A percentile compares a stretch with the other conserved stretches of the same genome.
These are phyloP conservation scores for Pichia rugopelliculosa DNA, from an alignment of 805 yeast species.

Conservation along the genomic window DNA sequence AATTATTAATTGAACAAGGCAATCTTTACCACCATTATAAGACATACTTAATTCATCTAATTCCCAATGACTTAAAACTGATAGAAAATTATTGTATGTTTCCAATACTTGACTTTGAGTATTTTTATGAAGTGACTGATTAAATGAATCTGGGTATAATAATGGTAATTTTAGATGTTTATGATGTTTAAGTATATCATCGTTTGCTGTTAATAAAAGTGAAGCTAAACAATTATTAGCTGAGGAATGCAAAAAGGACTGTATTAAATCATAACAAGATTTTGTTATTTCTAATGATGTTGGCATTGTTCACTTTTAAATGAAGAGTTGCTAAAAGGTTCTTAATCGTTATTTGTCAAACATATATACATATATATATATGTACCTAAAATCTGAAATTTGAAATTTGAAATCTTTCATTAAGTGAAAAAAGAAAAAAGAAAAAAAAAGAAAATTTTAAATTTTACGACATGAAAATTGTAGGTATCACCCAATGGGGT, in stretches of 20 bases:
- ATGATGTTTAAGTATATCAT: not conserved
- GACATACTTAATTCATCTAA: constrained; percentile 62
- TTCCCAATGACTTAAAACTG: constrained; percentile 17
- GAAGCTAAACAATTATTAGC: not conserved
- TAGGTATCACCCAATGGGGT: too few species aligned
- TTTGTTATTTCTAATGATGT: not conserved
- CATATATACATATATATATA: too few species aligned
- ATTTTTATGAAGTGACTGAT: constrained; percentile 7
- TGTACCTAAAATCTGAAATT: too few species aligned
- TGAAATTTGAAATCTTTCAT: too few species aligned
- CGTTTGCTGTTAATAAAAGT: not conserved
- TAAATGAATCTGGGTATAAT: constrained; percentile 5
- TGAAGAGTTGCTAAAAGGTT: too few species aligned
- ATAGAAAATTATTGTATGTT: constrained; percentile 16
- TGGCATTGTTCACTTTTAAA: not conserved
- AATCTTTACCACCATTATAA: constrained; percentile 96
- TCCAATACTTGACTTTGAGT: constrained; percentile 23
- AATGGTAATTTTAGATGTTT: constrained; percentile 2
- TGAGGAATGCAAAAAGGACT: not conserved
- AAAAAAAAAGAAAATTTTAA: too few species aligned
- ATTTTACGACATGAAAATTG: too few species aligned
- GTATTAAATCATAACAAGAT: not conserved
- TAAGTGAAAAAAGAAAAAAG: too few species aligned
- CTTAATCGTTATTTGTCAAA: not conserved
- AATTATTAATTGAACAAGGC: constrained; percentile 77